Evolutionary conservation across 345 rosid genomes (phyloP), one percentile per base, ranked within the genome.

Genomic region (Mallotus nudiflorus): DNA sequence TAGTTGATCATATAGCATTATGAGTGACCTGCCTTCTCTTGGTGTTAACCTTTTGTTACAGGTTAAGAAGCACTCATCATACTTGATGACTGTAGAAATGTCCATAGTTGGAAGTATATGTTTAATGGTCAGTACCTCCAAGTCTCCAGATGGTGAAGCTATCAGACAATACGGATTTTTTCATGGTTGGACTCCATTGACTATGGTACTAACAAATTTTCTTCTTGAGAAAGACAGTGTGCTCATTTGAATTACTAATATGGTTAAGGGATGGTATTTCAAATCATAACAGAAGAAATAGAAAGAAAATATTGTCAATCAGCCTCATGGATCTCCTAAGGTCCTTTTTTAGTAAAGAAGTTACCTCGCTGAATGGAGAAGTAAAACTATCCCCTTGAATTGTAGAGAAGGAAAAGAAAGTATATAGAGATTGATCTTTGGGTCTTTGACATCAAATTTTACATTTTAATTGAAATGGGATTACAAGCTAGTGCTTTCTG

Each of bases 101-200:
- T 95, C 99, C 50, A 53, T 95, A 63, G 92, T 88, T 76, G 99
- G 99, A 81, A 87, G 94, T 86, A 73, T 95, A 29, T 95, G 99
- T 82, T 78, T 95, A 82, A 74, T 90, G 81, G 85, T 67, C 72
- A 95, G 99, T 48, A 88, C 83, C 68, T 73, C 82, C 33, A 92
- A 88, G 78, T 95, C 99, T 82, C 99, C 99, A 12, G 99, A 95
- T 77, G 99, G 99, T 56, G 91, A 89, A 82, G 93, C 97, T 31
- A 95, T 92, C 55, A 86, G 84, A 76, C 78, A 62, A 73, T 75
- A 73, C 10, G 99, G 99, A 19, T 92, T 90, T 80, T 92, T 95
- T 73, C 85, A 90, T 74, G 99, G 97, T 42, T 95, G 99, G 98
- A 95, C 94, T 82, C 90, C 90, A 52, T 70, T 95, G 53, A 88